Conservation (phyloP, 164 flowering plant species). For the Berberis thunbergii region DNA sequence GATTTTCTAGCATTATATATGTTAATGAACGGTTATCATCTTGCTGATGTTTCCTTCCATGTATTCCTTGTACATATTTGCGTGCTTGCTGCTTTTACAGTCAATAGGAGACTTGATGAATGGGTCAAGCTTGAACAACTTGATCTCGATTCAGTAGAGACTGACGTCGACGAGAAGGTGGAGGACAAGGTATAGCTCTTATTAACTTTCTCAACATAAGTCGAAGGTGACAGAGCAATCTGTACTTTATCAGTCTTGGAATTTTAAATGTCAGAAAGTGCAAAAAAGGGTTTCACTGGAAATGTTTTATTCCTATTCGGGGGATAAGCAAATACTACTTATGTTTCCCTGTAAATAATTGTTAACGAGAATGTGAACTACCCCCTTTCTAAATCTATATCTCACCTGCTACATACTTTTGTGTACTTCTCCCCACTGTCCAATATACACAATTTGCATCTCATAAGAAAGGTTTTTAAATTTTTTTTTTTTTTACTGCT, state of each 20-base stretch:
- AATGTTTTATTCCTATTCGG: not conserved
- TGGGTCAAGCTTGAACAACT: conserved; percentile 96
- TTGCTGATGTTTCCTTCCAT: not conserved
- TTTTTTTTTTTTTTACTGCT: not conserved
- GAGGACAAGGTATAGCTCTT: conserved; percentile 77
- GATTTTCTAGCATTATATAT: too few species aligned
- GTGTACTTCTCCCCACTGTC: not conserved
- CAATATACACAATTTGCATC: not conserved
- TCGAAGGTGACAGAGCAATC: not conserved
- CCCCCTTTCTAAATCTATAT: not conserved
- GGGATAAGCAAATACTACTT: not conserved
- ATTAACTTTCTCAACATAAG: not conserved
- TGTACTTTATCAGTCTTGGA: not conserved
- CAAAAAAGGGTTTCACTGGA: not conserved
- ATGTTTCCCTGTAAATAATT: not conserved
- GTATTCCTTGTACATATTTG: not conserved
- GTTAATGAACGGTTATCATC: not conserved
- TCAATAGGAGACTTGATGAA: conserved; percentile 93
- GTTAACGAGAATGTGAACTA: not conserved
- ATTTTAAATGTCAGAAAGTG: too few species aligned
- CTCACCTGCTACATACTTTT: not conserved
- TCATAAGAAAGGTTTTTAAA: not conserved
- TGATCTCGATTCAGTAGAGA: conserved; percentile 86
- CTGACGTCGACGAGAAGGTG: conserved; percentile 90
- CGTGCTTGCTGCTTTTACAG: conserved; percentile 24